These are phyloP conservation scores for Hypoxylon crocopeplum DNA, from an alignment of 495 filamentous ascomycete genomes.

Conservation along the genomic window DNA sequence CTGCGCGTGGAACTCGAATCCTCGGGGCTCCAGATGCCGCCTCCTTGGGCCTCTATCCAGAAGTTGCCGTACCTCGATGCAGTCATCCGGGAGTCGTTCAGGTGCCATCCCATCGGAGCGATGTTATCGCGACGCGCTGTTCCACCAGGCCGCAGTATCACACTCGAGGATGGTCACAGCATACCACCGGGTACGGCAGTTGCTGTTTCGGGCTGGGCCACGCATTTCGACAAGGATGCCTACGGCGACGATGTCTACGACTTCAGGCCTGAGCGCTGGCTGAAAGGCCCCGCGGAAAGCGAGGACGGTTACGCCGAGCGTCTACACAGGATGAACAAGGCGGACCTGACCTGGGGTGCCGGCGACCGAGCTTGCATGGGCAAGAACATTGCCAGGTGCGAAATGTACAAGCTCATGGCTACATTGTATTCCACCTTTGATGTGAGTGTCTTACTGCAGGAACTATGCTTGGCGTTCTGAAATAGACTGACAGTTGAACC, in stretches of 20 bases:
- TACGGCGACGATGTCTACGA: constrained; percentile 57
- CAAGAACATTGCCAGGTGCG: constrained; percentile 48
- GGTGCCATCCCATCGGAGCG: constrained; percentile 56
- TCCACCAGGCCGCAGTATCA: constrained; percentile 49
- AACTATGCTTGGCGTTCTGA: no score
- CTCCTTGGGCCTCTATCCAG: not conserved
- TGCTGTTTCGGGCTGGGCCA: constrained; percentile 52
- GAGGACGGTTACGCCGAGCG: constrained; percentile 39
- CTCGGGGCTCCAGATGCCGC: no score
- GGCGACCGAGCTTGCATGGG: constrained; percentile 51
- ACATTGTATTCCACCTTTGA: no score
- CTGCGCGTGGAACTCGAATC: no score
- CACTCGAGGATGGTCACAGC: constrained; percentile 43
- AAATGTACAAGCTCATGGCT: constrained; percentile 54
- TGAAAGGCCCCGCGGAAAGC: constrained; percentile 37
- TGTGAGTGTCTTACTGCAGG: no score
- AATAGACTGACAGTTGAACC: no score
- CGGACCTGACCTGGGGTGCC: constrained; percentile 50
- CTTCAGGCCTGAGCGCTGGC: constrained; percentile 63
- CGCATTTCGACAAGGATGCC: constrained; percentile 44
- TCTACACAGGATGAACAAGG: constrained; percentile 36
- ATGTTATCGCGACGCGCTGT: constrained; percentile 55
- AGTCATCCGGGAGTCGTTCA: constrained; percentile 59
- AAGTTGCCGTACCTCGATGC: constrained; percentile 52
- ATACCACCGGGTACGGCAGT: constrained; percentile 44